These are phyloP conservation scores for Saccharata proteae DNA, from an alignment of 2,329 filamentous ascomycete species.

Conservation along the genomic window DNA sequence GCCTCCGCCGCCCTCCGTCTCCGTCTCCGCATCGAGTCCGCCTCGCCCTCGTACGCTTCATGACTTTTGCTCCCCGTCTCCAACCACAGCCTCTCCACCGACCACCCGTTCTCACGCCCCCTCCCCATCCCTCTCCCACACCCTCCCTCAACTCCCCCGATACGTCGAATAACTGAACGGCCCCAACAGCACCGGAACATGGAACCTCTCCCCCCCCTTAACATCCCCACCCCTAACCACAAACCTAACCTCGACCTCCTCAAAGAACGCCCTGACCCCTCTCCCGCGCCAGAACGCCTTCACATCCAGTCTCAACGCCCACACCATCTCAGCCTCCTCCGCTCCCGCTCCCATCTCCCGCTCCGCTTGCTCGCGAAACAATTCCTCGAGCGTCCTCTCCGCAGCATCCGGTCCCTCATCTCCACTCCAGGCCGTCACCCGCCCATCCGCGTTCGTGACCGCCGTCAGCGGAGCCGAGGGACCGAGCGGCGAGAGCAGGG, in stretches of 20 bases:
- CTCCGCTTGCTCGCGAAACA: slow-evolving; percentile 18
- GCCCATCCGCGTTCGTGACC: slow-evolving; percentile 63
- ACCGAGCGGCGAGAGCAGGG: slow-evolving; percentile 29
- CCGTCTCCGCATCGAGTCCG: neutral
- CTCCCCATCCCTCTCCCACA: slow-evolving; percentile 1
- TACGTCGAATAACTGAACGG: slow-evolving; percentile 78
- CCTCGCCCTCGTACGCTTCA: neutral
- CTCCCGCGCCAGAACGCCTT: slow-evolving; percentile 55
- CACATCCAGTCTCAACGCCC: slow-evolving; percentile 63
- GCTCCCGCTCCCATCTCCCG: slow-evolving; percentile 12
- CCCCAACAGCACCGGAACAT: slow-evolving; percentile 65
- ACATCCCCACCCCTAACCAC: slow-evolving; percentile 31
- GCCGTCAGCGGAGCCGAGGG: slow-evolving; percentile 16
- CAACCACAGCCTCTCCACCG: no score
- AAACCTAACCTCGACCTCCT: slow-evolving; percentile 45
- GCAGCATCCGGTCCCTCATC: slow-evolving; percentile 33
- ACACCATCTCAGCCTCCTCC: slow-evolving; percentile 38
- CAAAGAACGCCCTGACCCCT: slow-evolving; percentile 43
- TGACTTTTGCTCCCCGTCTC: no score
- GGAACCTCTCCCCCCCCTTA: slow-evolving; percentile 51
- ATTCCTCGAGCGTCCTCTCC: slow-evolving; percentile 22
- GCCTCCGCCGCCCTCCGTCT: no score
- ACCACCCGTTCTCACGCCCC: no score
- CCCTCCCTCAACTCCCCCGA: slow-evolving; percentile 50
- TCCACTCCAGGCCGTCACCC: slow-evolving; percentile 57